phyloP scores from a whole-genome alignment of 2,329 filamentous ascomycete species.

The Xylariaceae sp. region DNA sequence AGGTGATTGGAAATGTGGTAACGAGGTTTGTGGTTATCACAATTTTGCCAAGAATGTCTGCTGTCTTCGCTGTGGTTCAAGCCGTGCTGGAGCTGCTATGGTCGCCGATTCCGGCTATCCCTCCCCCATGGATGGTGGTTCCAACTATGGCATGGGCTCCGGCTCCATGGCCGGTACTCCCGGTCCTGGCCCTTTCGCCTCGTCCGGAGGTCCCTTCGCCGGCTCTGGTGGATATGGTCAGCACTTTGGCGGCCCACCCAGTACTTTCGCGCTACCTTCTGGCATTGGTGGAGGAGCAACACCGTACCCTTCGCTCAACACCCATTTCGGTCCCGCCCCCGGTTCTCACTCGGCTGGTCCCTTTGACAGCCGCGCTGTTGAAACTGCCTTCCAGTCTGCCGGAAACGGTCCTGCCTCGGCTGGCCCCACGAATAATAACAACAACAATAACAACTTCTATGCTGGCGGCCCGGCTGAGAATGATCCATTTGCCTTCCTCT shows the following conservation, averaged over 20 bases:
- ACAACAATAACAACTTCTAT: constrained; percentile 53
- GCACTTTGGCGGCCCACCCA: constrained; percentile 83
- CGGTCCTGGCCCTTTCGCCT: constrained; percentile 71
- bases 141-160: constrained; percentile 80
- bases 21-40: constrained; percentile 95
- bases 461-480: constrained; percentile 64
- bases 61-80: constrained; percentile 92
- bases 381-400: constrained; percentile 89
- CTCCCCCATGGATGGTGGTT: constrained; percentile 81
- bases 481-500: constrained; percentile 78
- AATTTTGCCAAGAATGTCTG: constrained; percentile 99
- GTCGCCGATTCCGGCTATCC: constrained; percentile 92
- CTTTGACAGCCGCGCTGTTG: constrained; percentile 89
- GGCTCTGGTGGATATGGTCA: constrained; percentile 64
- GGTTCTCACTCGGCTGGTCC: constrained; percentile 78
- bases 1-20: constrained; percentile 98
- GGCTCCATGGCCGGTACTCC: constrained; percentile 82
- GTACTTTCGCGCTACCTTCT: constrained; percentile 84
- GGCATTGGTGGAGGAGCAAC: constrained; percentile 75
- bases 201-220: constrained; percentile 64
- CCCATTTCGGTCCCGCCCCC: constrained; percentile 72
- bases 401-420: constrained; percentile 76
- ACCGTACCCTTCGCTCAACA: constrained; percentile 78
- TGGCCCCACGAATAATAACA: constrained; percentile 51
- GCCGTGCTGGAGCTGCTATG: constrained; percentile 87